Evolutionary conservation across 768 basidiomycete genomes (phyloP).

Genomic region (Pleurotus tuber-regium): DNA sequence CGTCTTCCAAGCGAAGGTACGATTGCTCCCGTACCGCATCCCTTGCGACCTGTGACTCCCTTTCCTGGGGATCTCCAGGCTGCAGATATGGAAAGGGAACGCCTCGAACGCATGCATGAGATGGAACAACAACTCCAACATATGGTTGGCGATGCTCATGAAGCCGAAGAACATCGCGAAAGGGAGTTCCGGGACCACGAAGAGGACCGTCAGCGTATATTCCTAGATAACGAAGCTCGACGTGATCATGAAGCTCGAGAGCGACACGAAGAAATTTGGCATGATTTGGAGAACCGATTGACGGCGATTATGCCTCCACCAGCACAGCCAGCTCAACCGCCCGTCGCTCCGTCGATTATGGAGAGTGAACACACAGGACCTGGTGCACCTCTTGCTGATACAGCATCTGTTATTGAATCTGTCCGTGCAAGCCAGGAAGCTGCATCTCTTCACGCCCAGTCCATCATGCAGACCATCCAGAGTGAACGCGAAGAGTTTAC

Average conservation of each 20-base stretch:
- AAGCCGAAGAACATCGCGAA: constrained; percentile 65
- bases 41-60: constrained; percentile 32
- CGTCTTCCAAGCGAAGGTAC: constrained; percentile 8
- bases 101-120: constrained; percentile 55
- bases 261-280: constrained; percentile 45
- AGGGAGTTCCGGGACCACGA: constrained; percentile 62
- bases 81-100: constrained; percentile 48
- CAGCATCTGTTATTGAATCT: constrained; percentile 34
- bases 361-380: constrained; percentile 12
- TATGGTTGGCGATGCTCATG: constrained; percentile 46
- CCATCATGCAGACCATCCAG: constrained; percentile 57
- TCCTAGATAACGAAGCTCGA: constrained; percentile 55
- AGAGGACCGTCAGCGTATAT: constrained; percentile 59
- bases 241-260: constrained; percentile 56
- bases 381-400: constrained; percentile 23
- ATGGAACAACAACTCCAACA: constrained; percentile 49
- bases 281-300: constrained; percentile 37
- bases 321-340: constrained; percentile 7
- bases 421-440: constrained; percentile 49
- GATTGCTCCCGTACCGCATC: constrained; percentile 19
- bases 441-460: constrained; percentile 51
- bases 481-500: constrained; percentile 59
- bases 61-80: constrained; percentile 33
- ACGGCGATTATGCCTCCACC: constrained; percentile 30
- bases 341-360: constrained; percentile 11